phyloP scores from a whole-genome alignment of 352 stramenopile genomes.

The Phytophthora tubulina region DNA sequence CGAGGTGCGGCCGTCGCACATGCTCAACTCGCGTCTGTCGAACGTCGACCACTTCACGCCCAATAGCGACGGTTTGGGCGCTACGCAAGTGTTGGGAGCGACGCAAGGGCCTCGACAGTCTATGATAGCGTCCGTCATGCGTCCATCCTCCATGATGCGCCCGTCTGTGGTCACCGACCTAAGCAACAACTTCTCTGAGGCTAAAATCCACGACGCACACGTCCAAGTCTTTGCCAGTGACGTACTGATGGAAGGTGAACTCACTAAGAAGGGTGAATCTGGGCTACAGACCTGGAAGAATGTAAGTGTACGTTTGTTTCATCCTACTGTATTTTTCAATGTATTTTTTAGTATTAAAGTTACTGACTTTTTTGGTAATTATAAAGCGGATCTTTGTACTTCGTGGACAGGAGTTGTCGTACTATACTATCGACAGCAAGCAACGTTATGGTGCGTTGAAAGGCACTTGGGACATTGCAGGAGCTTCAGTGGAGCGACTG shows the following conservation, averaged over 20 bases:
- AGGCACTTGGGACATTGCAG: conserved; percentile 62
- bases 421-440: conserved; percentile 70
- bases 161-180: conserved; percentile 61
- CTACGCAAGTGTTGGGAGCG: conserved; percentile 16
- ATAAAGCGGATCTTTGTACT: conserved; percentile 74
- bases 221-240: conserved; percentile 69
- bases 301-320: conserved; percentile 53
- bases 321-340: background rate
- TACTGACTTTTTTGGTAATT: conserved; percentile 5
- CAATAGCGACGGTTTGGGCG: conserved; percentile 8
- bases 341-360: background rate
- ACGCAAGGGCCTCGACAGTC: conserved; percentile 33
- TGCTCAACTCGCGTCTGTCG: conserved; percentile 46
- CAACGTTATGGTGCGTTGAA: conserved; percentile 71
- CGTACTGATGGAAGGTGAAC: conserved; percentile 75
- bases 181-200: conserved; percentile 71
- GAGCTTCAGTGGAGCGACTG: conserved; percentile 58
- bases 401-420: conserved; percentile 71
- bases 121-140: conserved; percentile 41
- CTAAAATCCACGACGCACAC: conserved; percentile 67
- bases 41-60: conserved; percentile 29
- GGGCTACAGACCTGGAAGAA: conserved; percentile 74
- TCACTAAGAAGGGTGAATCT: conserved; percentile 74
- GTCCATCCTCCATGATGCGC: conserved; percentile 51
- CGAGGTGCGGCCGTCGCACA: conserved; percentile 33